A percentile compares a stretch with the other conserved stretches of the same genome.
Evolutionary conservation across 331 rosid species (phyloP).

Genomic region (Spiraea crenata): DNA sequence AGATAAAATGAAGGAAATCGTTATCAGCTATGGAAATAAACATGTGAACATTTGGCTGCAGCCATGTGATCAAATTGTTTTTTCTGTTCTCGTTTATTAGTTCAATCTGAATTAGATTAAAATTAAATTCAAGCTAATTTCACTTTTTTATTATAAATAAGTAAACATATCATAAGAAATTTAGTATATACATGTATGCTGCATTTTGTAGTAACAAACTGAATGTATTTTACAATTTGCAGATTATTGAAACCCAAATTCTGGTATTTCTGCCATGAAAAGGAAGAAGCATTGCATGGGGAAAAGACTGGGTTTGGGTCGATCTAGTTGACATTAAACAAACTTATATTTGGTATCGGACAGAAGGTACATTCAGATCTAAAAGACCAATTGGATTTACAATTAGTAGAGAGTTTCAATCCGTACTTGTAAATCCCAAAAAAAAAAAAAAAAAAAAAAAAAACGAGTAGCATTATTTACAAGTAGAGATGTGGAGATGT

Average conservation of each 20-base stretch:
- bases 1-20: not conserved
- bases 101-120: no score
- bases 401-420: not conserved
- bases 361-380: not conserved
- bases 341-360: not conserved
- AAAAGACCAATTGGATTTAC: not conserved
- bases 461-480: not conserved
- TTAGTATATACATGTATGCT: not conserved
- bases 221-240: not conserved
- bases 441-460: not conserved
- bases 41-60: not conserved
- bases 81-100: no score
- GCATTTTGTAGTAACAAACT: not conserved
- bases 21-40: not conserved
- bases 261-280: conserved; percentile 2
- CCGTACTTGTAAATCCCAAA: not conserved
- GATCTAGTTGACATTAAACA: conserved; percentile 8
- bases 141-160: no score
- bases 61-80: not conserved
- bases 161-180: no score
- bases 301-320: not conserved
- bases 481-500: conserved; percentile 29
- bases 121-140: no score
- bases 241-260: conserved; percentile 10
- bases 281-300: conserved; percentile 12